phyloP scores from a whole-genome alignment of 75 land plant genomes.

The Pseudotsuga menziesii region DNA sequence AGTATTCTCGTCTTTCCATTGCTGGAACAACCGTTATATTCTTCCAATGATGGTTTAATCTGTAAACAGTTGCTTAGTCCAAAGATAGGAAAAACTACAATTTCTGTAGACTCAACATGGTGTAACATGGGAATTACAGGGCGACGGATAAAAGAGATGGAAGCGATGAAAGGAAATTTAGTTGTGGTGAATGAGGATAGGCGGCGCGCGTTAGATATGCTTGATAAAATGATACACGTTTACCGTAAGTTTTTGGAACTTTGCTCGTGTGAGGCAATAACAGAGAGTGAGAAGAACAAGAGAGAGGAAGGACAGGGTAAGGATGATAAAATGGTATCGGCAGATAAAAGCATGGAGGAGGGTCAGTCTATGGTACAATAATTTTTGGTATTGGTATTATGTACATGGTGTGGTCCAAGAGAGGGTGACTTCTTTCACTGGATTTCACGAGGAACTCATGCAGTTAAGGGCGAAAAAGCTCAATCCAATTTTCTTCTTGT shows the following conservation, averaged over 20 bases:
- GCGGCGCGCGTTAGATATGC: conserved; percentile 23
- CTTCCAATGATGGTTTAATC: neutral
- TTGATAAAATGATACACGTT: conserved; percentile 18
- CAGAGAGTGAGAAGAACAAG: neutral
- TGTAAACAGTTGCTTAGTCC: neutral
- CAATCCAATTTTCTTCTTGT: too few relatives aligned
- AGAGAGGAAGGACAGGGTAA: too few relatives aligned
- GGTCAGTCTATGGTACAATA: too few relatives aligned
- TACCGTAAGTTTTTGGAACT: neutral
- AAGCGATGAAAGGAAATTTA: conserved; percentile 18
- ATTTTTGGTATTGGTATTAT: too few relatives aligned
- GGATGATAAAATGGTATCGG: too few relatives aligned
- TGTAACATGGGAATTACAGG: conserved; percentile 1
- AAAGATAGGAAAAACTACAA: neutral
- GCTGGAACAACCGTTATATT: neutral
- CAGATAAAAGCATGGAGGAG: too few relatives aligned
- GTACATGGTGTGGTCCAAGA: too few relatives aligned
- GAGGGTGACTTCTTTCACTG: too few relatives aligned
- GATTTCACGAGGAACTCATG: too few relatives aligned
- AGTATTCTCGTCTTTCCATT: conserved; percentile 15
- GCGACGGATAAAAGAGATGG: conserved; percentile 12
- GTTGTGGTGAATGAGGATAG: conserved; percentile 15
- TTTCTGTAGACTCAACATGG: neutral
- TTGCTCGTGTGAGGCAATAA: conserved; percentile 1
- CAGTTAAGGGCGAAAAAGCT: too few relatives aligned